Evolutionary conservation across 805 yeast genomes (phyloP).

Genomic region (Suhomyces xylopsoci): DNA sequence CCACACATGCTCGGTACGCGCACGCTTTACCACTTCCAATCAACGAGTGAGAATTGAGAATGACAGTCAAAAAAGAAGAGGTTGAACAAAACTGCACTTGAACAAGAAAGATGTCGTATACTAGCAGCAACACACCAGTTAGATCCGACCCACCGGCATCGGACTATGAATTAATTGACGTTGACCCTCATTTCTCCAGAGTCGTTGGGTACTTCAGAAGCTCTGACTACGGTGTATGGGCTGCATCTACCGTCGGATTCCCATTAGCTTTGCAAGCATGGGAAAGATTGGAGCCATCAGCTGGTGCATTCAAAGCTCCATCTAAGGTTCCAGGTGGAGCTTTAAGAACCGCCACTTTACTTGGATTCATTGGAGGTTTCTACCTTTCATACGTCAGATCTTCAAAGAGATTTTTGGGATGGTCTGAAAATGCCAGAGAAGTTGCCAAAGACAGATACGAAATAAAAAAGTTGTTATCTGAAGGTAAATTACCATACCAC

Average conservation of each 20-base stretch:
- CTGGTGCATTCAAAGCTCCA: conserved; percentile 43
- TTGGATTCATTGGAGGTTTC: conserved; percentile 76
- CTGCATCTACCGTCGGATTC: conserved; percentile 38
- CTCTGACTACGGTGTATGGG: conserved; percentile 57
- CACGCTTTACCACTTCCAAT: conserved; percentile 24
- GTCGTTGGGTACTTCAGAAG: conserved; percentile 72
- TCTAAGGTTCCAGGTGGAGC: conserved; percentile 52
- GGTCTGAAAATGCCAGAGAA: conserved; percentile 68
- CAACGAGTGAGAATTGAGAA: conserved; percentile 30
- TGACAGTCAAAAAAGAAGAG: conserved; percentile 9
- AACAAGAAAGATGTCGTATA: conserved; percentile 34
- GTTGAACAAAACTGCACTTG: neutral
- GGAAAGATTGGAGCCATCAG: conserved; percentile 43
- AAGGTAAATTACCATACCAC: conserved; percentile 67
- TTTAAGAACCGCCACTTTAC: conserved; percentile 55
- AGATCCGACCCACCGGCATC: conserved; percentile 35
- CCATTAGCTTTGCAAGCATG: conserved; percentile 40
- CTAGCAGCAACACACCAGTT: conserved; percentile 37
- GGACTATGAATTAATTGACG: conserved; percentile 58
- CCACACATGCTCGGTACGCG: neutral
- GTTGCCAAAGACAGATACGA: conserved; percentile 71
- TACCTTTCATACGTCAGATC: conserved; percentile 65
- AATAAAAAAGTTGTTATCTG: conserved; percentile 60
- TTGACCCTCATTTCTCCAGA: conserved; percentile 71
- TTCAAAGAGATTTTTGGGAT: conserved; percentile 73